Evolutionary conservation across 164 flowering plant species (phyloP).

Genomic region (Protea cynaroides): DNA sequence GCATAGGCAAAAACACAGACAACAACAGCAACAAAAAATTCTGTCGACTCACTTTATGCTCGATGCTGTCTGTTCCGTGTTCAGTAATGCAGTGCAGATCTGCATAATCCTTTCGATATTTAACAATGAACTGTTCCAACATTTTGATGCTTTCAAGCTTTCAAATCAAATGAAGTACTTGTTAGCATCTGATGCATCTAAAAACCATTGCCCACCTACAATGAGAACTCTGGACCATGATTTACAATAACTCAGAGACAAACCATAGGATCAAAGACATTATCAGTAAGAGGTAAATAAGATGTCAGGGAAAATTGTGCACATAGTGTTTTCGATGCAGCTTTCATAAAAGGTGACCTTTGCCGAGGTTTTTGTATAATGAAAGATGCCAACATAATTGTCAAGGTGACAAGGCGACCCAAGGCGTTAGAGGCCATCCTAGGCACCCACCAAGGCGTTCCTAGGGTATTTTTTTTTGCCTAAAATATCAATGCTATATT

Average conservation of each 20-base stretch:
- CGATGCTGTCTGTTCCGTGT: conserved; percentile 89
- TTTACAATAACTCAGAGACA: too few relatives aligned
- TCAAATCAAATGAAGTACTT: conserved; percentile 3
- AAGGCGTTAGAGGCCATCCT: too few relatives aligned
- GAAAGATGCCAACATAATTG: conserved; percentile 66
- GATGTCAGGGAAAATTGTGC: not conserved
- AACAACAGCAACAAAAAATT: not conserved
- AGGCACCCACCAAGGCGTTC: too few relatives aligned
- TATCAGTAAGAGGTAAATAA: not conserved
- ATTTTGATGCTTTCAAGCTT: conserved; percentile 88
- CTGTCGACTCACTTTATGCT: conserved; percentile 70
- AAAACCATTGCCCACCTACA: too few relatives aligned
- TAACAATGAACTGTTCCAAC: conserved; percentile 64
- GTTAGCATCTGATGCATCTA: not conserved
- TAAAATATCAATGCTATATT: too few relatives aligned
- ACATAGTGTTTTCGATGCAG: conserved; percentile 69
- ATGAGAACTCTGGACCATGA: too few relatives aligned
- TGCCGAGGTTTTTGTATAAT: conserved; percentile 74
- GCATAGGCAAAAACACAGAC: too few relatives aligned
- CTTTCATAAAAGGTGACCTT: conserved; percentile 66
- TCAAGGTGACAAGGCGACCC: too few relatives aligned
- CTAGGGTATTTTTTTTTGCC: too few relatives aligned
- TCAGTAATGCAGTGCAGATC: conserved; percentile 83
- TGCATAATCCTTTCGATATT: conserved; percentile 84
- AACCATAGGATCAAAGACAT: not conserved